A percentile compares a stretch with the other conserved stretches of the same genome.
These are phyloP conservation scores for Quercus agrifolia DNA, from an alignment of 306 rosid species.

Conservation along the genomic window DNA sequence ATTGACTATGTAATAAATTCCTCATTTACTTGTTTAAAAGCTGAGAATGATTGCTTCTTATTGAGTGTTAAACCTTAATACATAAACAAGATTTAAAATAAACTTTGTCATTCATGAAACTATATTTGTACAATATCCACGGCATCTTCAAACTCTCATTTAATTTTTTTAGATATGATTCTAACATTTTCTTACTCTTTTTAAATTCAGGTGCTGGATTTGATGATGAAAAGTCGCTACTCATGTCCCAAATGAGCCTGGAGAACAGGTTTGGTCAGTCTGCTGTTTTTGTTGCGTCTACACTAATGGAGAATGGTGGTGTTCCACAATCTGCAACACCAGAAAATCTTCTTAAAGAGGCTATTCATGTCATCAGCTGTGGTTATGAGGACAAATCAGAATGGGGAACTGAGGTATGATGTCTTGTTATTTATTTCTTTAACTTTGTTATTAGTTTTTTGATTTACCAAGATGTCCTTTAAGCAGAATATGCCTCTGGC, in stretches of 20 bases:
- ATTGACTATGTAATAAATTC: not conserved
- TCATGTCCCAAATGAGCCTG: slow-evolving; percentile 90
- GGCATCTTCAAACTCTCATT: not conserved
- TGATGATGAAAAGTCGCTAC: slow-evolving; percentile 84
- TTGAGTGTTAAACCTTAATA: not conserved
- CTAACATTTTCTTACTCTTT: not conserved
- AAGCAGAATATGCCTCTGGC: not conserved
- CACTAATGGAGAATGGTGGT: slow-evolving; percentile 98
- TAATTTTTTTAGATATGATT: slow-evolving; percentile 4
- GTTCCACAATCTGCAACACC: slow-evolving; percentile 98
- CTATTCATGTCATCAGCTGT: slow-evolving; percentile 98
- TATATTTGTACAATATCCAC: not conserved
- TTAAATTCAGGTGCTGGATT: slow-evolving; percentile 70
- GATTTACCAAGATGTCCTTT: not conserved
- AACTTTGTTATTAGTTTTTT: slow-evolving; percentile 3
- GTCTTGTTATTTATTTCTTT: slow-evolving; percentile 14
- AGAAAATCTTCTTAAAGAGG: slow-evolving; percentile 94
- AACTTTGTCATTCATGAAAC: slow-evolving; percentile 4
- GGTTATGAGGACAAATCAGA: slow-evolving; percentile 95
- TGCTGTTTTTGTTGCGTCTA: slow-evolving; percentile 87
- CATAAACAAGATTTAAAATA: not conserved
- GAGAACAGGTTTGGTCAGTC: slow-evolving; percentile 97
- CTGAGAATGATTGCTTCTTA: not conserved
- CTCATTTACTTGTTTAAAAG: slow-evolving; percentile 2
- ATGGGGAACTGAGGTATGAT: slow-evolving; percentile 85